These are phyloP conservation scores for Komagataella phaffii DNA, from an alignment of 805 yeast species.

Conservation along the genomic window DNA sequence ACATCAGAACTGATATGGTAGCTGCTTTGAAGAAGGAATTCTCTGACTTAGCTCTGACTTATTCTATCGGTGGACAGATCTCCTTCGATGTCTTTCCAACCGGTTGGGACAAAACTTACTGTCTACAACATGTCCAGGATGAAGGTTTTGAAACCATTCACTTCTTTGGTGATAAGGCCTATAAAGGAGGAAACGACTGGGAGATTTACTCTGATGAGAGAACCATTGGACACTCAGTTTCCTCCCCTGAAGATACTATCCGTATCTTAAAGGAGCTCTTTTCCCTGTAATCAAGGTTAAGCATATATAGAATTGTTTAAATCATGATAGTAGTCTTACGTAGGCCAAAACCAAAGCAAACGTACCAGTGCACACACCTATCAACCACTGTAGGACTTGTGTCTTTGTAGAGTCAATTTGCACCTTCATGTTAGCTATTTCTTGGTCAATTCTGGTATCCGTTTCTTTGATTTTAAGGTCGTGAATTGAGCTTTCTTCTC, in stretches of 20 bases:
- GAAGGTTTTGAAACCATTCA: constrained; percentile 84
- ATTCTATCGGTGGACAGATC: constrained; percentile 98
- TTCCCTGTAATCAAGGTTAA: constrained; percentile 22
- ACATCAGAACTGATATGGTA: constrained; percentile 78
- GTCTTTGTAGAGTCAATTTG: constrained; percentile 93
- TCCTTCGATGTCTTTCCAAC: constrained; percentile 99
- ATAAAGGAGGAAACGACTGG: constrained; percentile 96
- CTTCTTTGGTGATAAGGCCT: constrained; percentile 97
- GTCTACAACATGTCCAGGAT: constrained; percentile 78
- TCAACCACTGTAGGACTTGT: constrained; percentile 96
- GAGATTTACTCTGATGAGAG: constrained; percentile 88
- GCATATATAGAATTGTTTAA: neutral
- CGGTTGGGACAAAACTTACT: constrained; percentile 99
- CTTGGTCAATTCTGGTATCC: constrained; percentile 90
- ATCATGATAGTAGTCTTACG: constrained; percentile 59
- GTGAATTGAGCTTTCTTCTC: constrained; percentile 88
- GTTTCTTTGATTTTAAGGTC: constrained; percentile 91
- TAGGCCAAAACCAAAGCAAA: constrained; percentile 90
- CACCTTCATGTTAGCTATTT: constrained; percentile 85
- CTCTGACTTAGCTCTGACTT: constrained; percentile 76
- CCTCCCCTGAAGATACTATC: constrained; percentile 80
- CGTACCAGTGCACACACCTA: constrained; percentile 97
- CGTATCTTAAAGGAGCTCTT: constrained; percentile 76
- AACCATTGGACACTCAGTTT: constrained; percentile 93
- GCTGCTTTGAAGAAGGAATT: constrained; percentile 72